Percentiles rank a stretch among this genome's conserved stretches.
These are phyloP conservation scores for Climacium dendroides DNA, from an alignment of 225 moss, liverwort and hornwort species.

Conservation along the genomic window DNA sequence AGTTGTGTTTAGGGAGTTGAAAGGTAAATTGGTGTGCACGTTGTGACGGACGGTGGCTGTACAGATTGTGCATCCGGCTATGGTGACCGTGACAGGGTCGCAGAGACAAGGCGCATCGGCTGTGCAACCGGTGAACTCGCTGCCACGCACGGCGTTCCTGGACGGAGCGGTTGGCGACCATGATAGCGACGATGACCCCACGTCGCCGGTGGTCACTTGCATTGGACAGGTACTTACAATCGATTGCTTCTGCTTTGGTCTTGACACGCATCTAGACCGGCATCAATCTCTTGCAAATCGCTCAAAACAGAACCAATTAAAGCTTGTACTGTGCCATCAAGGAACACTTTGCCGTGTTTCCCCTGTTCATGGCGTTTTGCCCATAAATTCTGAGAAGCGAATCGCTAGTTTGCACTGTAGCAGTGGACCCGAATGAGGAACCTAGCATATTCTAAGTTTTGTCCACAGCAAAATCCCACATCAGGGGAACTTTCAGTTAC, in stretches of 20 bases:
- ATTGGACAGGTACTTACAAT: slow-evolving; percentile 32
- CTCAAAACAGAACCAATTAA: background rate
- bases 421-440: background rate
- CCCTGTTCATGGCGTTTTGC: background rate
- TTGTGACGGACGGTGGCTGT: background rate
- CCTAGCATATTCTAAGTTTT: background rate
- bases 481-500: too few relatives aligned
- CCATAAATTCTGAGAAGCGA: background rate
- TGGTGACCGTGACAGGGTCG: slow-evolving; percentile 15
- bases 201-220: slow-evolving; percentile 40
- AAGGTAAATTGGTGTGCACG: background rate
- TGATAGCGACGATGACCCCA: slow-evolving; percentile 33
- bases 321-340: background rate
- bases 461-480: background rate
- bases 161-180: slow-evolving; percentile 17
- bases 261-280: background rate
- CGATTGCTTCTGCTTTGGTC: background rate
- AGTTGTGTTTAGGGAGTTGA: background rate
- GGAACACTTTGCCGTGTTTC: background rate
- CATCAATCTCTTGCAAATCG: background rate
- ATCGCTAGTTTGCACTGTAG: background rate
- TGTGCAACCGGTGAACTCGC: slow-evolving; percentile 21
- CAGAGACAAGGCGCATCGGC: slow-evolving; percentile 19
- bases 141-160: slow-evolving; percentile 23
- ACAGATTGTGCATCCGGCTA: slow-evolving; percentile 49